These are phyloP conservation scores for Batkoa obscura DNA, from an alignment of 371 early-diverging fungal genomes.

Conservation along the genomic window DNA sequence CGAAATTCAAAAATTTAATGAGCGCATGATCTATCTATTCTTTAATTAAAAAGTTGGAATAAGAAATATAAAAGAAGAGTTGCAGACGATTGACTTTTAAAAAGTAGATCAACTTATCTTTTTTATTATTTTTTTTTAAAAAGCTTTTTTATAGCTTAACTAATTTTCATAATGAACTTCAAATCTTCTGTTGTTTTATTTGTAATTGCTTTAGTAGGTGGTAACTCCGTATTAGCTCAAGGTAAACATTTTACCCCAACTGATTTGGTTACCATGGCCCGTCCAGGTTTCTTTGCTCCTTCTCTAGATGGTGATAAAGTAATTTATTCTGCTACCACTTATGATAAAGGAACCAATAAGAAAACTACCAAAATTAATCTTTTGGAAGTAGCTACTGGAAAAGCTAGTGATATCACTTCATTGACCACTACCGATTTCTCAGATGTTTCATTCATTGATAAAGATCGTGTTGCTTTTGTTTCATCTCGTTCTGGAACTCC, in stretches of 20 bases:
- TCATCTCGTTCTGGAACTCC: constrained; percentile 26
- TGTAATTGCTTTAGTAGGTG: no score
- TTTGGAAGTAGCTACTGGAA: constrained; percentile 13
- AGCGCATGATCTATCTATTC: no score
- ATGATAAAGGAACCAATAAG: constrained; percentile 23
- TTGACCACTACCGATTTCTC: constrained; percentile 11
- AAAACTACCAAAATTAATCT: constrained; percentile 22
- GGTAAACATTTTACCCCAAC: constrained; percentile 25
- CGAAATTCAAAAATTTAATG: no score
- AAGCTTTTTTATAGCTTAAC: no score
- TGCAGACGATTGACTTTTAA: no score
- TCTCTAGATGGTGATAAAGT: constrained; percentile 25
- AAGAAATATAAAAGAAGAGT: no score
- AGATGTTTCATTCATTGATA: constrained; percentile 31
- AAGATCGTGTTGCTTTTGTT: constrained; percentile 23
- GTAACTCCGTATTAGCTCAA: no score
- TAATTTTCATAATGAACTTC: no score
- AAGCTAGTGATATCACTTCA: constrained; percentile 16
- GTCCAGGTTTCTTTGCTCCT: constrained; percentile 21
- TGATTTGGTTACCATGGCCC: constrained; percentile 26
- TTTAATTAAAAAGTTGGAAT: no score
- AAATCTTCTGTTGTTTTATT: no score
- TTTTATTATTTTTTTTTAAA: no score
- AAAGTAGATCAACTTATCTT: no score
- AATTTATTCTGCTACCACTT: constrained; percentile 26